Evolutionary conservation across 2,329 filamentous ascomycete genomes (phyloP).

Genomic region (Ceratocystiopsis sp.): DNA sequence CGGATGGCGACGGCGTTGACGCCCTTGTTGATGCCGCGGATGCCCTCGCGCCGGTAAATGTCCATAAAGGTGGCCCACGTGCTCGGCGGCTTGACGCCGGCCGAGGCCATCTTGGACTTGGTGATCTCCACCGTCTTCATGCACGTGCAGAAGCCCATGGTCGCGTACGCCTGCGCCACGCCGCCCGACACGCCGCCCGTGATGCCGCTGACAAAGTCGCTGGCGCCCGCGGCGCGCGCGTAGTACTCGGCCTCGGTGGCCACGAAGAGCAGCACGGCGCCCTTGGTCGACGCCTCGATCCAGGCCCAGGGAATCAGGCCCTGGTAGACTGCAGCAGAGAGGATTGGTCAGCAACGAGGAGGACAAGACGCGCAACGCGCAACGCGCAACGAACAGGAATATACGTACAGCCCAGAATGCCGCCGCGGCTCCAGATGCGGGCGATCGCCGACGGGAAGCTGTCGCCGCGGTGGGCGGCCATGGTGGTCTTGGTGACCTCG

Average conservation of each 20-base stretch:
- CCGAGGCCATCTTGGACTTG: slow-evolving; percentile 80
- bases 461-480: slow-evolving; percentile 91
- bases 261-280: slow-evolving; percentile 96
- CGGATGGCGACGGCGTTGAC: slow-evolving; percentile 97
- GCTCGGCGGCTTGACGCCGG: slow-evolving; percentile 69
- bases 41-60: slow-evolving; percentile 89
- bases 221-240: slow-evolving; percentile 66
- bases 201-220: slow-evolving; percentile 80
- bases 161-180: slow-evolving; percentile 95
- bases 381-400: not conserved
- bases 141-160: slow-evolving; percentile 99
- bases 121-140: slow-evolving; percentile 99
- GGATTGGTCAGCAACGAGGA: not conserved
- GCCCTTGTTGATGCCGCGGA: slow-evolving; percentile 92
- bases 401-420: slow-evolving; percentile 77
- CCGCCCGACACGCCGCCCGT: slow-evolving; percentile 81
- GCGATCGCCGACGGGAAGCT: slow-evolving; percentile 65
- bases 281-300: slow-evolving; percentile 99
- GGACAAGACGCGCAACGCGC: no score
- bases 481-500: slow-evolving; percentile 98
- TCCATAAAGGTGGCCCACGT: slow-evolving; percentile 93
- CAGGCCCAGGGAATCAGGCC: slow-evolving; percentile 99
- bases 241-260: slow-evolving; percentile 96
- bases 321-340: slow-evolving; percentile 63
- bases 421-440: slow-evolving; percentile 87